A percentile compares a stretch with the other conserved stretches of the same genome.
These are phyloP conservation scores for Rhizopogon vinicolor DNA, from an alignment of 768 basidiomycete species.

Conservation along the genomic window DNA sequence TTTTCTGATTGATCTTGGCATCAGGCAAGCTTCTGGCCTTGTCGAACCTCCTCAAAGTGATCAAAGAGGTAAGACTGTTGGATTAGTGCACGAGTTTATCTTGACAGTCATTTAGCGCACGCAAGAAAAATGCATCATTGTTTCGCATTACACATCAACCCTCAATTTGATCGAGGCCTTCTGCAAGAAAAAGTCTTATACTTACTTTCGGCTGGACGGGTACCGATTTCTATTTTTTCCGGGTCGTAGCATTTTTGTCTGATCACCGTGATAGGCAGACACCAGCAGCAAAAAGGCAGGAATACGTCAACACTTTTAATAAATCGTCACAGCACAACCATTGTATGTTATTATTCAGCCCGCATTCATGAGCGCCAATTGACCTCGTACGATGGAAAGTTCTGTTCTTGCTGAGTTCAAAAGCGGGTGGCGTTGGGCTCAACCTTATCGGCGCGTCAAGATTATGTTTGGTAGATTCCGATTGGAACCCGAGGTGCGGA, in stretches of 20 bases:
- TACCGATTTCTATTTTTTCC: conserved; percentile 22
- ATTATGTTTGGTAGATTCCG: conserved; percentile 81
- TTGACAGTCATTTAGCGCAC: conserved; percentile 44
- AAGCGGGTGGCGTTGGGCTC: conserved; percentile 93
- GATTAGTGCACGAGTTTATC: neutral
- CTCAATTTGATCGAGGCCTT: conserved; percentile 88
- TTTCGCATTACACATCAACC: conserved; percentile 96
- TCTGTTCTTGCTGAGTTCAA: conserved; percentile 88
- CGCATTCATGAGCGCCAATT: neutral
- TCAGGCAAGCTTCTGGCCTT: conserved; percentile 74
- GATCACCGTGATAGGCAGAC: conserved; percentile 49
- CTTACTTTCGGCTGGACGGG: conserved; percentile 87
- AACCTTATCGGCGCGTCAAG: conserved; percentile 91
- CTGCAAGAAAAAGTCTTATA: conserved; percentile 73
- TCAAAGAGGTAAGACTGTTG: conserved; percentile 47
- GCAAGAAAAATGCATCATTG: conserved; percentile 91
- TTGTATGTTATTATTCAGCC: conserved; percentile 42
- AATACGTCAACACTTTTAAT: conserved; percentile 88
- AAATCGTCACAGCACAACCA: conserved; percentile 62
- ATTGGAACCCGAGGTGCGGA: conserved; percentile 86
- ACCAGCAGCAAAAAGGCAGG: conserved; percentile 71
- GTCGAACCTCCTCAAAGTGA: conserved; percentile 52
- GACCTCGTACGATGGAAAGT: conserved; percentile 40
- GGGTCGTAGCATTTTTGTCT: neutral
- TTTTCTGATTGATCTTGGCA: conserved; percentile 6